Conservation (phyloP, 2,329 filamentous ascomycete genomes). For the Allantophomopsis cytisporea region DNA sequence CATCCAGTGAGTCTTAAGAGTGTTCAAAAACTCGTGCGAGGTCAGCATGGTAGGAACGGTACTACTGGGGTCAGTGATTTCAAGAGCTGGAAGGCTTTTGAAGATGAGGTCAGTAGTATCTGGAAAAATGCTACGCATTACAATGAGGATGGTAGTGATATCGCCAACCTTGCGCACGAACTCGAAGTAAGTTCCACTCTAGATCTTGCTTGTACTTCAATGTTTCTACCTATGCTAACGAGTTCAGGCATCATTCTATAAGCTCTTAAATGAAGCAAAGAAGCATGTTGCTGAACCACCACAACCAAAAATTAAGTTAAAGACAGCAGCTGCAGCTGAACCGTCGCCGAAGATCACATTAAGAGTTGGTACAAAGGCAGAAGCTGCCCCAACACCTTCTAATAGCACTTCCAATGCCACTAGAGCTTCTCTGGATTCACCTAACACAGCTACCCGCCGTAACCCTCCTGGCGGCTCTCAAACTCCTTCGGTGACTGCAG, state of each 20-base stretch:
- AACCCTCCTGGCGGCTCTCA: constrained; percentile 14
- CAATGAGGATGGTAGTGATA: constrained; percentile 84
- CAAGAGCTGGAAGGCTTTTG: constrained; percentile 72
- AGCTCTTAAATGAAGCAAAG: constrained; percentile 58
- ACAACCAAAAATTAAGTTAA: constrained; percentile 70
- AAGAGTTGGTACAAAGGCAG: constrained; percentile 48
- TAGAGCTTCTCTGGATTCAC: constrained; percentile 7
- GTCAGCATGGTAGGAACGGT: constrained; percentile 53
- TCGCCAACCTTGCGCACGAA: constrained; percentile 63
- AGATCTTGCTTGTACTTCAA: constrained; percentile 1
- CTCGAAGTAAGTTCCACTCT: constrained; percentile 46
- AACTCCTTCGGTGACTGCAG: constrained; percentile 9
- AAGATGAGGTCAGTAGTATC: constrained; percentile 65
- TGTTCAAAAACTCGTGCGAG: constrained; percentile 64
- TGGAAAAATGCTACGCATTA: constrained; percentile 84
- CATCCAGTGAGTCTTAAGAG: constrained; percentile 69
- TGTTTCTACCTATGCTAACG: constrained; percentile 6
- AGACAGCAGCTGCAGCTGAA: constrained; percentile 36
- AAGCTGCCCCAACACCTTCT: constrained; percentile 27
- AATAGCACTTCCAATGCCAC: constrained; percentile 23
- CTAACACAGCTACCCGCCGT: constrained; percentile 11
- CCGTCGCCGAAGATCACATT: constrained; percentile 55
- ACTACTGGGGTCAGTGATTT: constrained; percentile 50
- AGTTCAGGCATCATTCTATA: constrained; percentile 51
- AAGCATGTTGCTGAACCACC: constrained; percentile 57